These are phyloP conservation scores for Penicillium arizonense DNA, from an alignment of 495 filamentous ascomycete species.

Conservation along the genomic window DNA sequence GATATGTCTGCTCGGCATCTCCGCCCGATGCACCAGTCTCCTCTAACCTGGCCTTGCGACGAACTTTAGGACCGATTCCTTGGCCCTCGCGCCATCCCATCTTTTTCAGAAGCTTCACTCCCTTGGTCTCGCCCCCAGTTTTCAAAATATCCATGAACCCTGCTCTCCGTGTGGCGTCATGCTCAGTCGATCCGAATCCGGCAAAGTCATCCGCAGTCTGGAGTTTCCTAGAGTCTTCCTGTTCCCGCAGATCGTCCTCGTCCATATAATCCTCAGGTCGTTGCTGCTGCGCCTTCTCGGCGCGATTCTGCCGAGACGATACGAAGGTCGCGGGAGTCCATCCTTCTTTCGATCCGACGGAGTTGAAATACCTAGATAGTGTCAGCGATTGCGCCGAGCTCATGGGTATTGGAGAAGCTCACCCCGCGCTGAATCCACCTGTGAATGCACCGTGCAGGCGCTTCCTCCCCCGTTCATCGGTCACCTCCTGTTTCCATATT, in stretches of 20 bases:
- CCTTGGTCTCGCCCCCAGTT: constrained; percentile 80
- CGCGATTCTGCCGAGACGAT: constrained; percentile 79
- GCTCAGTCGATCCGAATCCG: constrained; percentile 69
- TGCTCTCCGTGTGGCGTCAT: constrained; percentile 51
- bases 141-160: constrained; percentile 75
- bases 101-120: constrained; percentile 77
- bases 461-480: constrained; percentile 88
- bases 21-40: constrained; percentile 37
- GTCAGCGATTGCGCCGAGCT: constrained; percentile 5
- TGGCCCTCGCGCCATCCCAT: constrained; percentile 98
- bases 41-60: constrained; percentile 69
- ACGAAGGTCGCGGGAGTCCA: constrained; percentile 92
- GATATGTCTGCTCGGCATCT: constrained; percentile 54
- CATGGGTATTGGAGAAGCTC: constrained; percentile 29
- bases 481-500: constrained; percentile 96
- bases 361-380: constrained; percentile 82
- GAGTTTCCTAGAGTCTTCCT: constrained; percentile 70
- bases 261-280: constrained; percentile 96
- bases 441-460: constrained; percentile 95
- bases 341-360: constrained; percentile 96
- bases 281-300: constrained; percentile 62
- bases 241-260: constrained; percentile 90
- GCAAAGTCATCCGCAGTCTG: constrained; percentile 72
- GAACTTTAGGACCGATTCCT: constrained; percentile 87
- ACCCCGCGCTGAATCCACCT: constrained; percentile 95